These are phyloP conservation scores for Apiosordaria backusii DNA, from an alignment of 495 filamentous ascomycete genomes.

Conservation along the genomic window DNA sequence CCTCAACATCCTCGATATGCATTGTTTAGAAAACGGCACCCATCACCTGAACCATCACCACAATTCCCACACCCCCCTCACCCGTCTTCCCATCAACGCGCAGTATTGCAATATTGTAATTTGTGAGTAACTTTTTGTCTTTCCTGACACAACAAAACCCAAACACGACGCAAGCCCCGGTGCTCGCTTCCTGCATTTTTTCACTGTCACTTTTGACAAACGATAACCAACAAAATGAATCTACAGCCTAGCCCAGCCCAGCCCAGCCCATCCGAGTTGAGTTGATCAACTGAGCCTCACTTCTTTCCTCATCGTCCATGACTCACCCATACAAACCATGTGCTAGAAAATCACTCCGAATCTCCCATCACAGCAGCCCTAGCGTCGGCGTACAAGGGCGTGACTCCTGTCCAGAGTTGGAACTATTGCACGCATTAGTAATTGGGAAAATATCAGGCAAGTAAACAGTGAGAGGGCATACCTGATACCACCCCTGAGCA, in stretches of 20 bases:
- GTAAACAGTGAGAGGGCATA: conserved; percentile 40
- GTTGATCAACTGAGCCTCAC: neutral
- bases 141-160: neutral
- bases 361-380: conserved; percentile 49
- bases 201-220: no score
- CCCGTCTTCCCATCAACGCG: neutral
- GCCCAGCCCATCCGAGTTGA: neutral
- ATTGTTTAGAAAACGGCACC: no score
- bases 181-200: neutral
- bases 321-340: neutral
- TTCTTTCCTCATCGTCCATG: neutral
- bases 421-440: conserved; percentile 45
- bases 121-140: neutral
- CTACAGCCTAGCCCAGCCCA: neutral
- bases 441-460: neutral
- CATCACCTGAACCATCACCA: neutral
- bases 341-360: conserved; percentile 1
- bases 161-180: neutral
- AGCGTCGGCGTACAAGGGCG: conserved; percentile 63
- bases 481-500: conserved; percentile 78
- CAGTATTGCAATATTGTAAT: neutral
- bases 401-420: conserved; percentile 76
- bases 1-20: no score
- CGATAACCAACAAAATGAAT: no score
- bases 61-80: neutral